Evolutionary conservation across 495 filamentous ascomycete species (phyloP), one percentile per base, ranked within the genome.

Genomic region (Aspergillus indologenus): DNA sequence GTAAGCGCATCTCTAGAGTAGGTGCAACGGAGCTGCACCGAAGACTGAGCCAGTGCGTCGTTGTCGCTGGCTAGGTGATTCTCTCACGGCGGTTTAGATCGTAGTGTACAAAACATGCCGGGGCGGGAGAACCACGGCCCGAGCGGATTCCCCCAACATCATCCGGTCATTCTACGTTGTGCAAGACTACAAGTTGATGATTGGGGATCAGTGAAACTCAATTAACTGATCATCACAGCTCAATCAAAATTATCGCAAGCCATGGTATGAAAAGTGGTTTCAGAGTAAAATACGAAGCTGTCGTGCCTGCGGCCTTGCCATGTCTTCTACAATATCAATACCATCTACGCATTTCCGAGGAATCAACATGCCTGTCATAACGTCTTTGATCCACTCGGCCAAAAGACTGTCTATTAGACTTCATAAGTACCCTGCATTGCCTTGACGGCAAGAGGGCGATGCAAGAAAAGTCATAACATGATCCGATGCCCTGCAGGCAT

Each of bases 1-100:
- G 56, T 29, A 81, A 58, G 20, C 75, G 74, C 79, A 81, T 82
- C 40, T 52, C 61, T 54, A 18, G 20, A 15, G 29, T 21, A 29
- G 29, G n/a, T 44, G 53, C 17, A n/a, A 51, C 20, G 45, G n/a
- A 42, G 46, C 45, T 5, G 19, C 29, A 21, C 46, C 19, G 19
- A 15, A 15, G 24, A 21, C 21, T 53, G 40, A 48, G n/a, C 8
- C 47, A 42, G 45, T 34, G 15, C 3, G 40, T 42, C n/a, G n/a
- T n/a, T n/a, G n/a, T 45, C 20, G 8, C 17, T 31, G 17, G 58
- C 46, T 50, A 0, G 29, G 51, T 52, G 58, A n/a, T 12, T 17
- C 24, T 26, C 47, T 50, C 8, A 40, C 34, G 5, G 29, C 48
- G 20, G 18, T 29, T 47, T 29, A 29, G 26, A 4, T 57, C 45